Evolutionary conservation across 2,329 filamentous ascomycete species (phyloP).

Genomic region (Scedosporium boydii): DNA sequence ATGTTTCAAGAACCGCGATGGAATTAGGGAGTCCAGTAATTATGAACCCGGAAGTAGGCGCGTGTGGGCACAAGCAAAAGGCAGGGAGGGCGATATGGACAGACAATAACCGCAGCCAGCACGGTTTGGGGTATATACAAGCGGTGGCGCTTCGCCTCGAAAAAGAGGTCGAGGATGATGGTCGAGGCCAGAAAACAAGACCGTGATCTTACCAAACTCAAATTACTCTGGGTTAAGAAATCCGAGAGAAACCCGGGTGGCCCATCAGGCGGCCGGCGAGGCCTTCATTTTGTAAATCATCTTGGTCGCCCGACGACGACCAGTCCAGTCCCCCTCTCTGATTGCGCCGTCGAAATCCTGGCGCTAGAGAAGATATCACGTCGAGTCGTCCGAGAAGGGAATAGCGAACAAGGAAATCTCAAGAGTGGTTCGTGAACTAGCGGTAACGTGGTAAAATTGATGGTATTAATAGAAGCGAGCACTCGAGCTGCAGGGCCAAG

Average conservation of each 20-base stretch:
- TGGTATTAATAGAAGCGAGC: conserved; percentile 1
- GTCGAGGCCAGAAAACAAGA: background rate
- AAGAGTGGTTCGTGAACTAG: background rate
- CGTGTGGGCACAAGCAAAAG: background rate
- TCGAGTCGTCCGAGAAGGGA: background rate
- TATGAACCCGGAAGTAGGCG: background rate
- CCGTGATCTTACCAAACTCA: background rate
- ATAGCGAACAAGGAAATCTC: background rate
- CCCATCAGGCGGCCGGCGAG: background rate
- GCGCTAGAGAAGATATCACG: background rate
- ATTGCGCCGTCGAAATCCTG: background rate
- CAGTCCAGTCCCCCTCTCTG: background rate
- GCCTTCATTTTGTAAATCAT: background rate
- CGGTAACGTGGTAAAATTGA: background rate
- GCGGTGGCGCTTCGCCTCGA: background rate
- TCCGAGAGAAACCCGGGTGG: background rate
- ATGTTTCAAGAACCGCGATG: background rate
- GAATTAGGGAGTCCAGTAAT: background rate
- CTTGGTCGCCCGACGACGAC: background rate
- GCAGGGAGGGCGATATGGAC: no score
- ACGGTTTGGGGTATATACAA: background rate
- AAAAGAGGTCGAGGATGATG: background rate
- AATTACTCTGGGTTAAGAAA: background rate
- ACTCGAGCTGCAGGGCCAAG: background rate
- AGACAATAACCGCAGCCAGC: background rate